phyloP scores from a whole-genome alignment of 768 basidiomycete species.

The Tulasnella sp. region DNA sequence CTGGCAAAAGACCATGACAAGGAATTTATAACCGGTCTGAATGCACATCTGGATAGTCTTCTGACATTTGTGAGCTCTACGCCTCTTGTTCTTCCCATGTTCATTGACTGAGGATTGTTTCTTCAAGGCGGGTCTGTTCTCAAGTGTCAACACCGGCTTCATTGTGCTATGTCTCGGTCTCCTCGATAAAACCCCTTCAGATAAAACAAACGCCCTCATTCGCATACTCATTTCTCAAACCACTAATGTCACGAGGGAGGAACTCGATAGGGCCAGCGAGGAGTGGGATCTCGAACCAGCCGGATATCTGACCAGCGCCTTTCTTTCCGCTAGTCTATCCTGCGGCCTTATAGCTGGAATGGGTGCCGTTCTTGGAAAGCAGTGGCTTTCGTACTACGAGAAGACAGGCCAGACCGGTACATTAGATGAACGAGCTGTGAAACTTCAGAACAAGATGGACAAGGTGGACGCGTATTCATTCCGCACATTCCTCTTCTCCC shows the following conservation, averaged over 20 bases:
- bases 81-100: no score
- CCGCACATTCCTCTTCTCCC: conserved; percentile 1
- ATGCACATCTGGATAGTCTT: conserved; percentile 10
- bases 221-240: not conserved
- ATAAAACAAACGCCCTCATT: conserved; percentile 3
- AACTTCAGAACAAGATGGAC: not conserved
- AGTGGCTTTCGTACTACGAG: conserved; percentile 4
- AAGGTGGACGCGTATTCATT: no score
- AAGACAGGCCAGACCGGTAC: conserved; percentile 1
- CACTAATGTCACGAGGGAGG: conserved; percentile 1
- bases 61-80: conserved; percentile 13
- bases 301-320: no score
- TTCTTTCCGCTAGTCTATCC: no score
- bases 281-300: no score
- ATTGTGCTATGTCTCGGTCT: not conserved
- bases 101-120: not conserved
- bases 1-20: conserved; percentile 7
- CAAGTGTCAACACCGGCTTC: conserved; percentile 6
- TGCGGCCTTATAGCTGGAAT: not conserved
- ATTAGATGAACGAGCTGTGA: not conserved
- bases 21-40: conserved; percentile 4
- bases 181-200: not conserved
- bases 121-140: conserved; percentile 13
- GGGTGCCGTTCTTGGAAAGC: conserved; percentile 1
- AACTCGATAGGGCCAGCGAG: no score